Evolutionary conservation across 257 asterid species (phyloP), one percentile per base, ranked within the genome.

Genomic region (Scutellaria minor): DNA sequence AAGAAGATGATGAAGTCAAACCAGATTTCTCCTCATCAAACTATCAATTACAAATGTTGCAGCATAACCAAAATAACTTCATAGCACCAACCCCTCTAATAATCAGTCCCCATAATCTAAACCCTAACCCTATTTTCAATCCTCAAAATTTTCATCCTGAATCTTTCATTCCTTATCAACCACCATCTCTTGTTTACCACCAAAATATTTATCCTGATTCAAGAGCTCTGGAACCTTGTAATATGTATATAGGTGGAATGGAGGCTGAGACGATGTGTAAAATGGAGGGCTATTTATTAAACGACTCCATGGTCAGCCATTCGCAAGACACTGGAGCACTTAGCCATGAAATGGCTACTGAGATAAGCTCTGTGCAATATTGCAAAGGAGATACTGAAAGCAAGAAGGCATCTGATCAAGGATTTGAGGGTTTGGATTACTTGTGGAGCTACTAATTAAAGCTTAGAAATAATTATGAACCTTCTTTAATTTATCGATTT

Each of bases 361-460:
- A 31, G 37, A 31, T 31, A 31, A 31, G 37, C 37, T 31, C 5
- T 31, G 37, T 31, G 37, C 37, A 31, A 31, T 31, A 31, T 31
- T 31, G 37, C 5, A 31, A 20, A 20, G 48, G 12, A 44, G 70
- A 45, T 3, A 44, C 18, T 24, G 56, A 45, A 24, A 24, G 61
- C n/a, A 71, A 44, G 6, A 46, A 9, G 59, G 4, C 7, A 37
- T 18, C 9, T 52, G 51, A 37, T 68, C 45, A 55, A 10, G 54
- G 9, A 54, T 11, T 8, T 35, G 71, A 65, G 3, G 51, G 35
- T 18, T 15, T 74, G 72, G 67, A 74, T 45, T 74, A 52, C 35
- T 39, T 75, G 10, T 74, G 79, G 79, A 75, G 69, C 48, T 72
- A 22, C 27, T 74, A 35, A 54, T 9, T 45, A 12, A 53, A 31